Evolutionary conservation across 2,329 filamentous ascomycete species (phyloP), one percentile per base, ranked within the genome.

Genomic region (Diaporthe vaccinii): DNA sequence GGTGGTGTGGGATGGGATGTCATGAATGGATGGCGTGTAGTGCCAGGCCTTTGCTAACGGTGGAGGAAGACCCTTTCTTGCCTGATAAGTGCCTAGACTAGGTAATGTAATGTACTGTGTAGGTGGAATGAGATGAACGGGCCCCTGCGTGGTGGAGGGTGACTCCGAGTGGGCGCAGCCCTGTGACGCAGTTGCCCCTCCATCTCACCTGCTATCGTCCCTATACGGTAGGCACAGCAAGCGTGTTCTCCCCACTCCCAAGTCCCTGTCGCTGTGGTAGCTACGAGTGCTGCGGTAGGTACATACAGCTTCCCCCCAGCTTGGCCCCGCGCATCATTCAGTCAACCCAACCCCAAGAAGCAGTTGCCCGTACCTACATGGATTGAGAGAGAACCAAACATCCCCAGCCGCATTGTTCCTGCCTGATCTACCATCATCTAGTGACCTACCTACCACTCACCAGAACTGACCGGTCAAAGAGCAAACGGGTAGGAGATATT

Each of bases 161-260:
- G 65, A 68, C 65, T 53, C 46, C 39, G 46, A 36, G 46, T 58
- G 36, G 61, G 62, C 31, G 67, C 57, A 44, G 73, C 57, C 73
- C 58, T 72, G 73, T 75, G 68, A 75, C 73, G 73, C 58, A 72
- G 36, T 34, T 71, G 58, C 73, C 73, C 73, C 73, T 72, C 73
- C 73, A 71, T 69, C 49, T 44, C 25, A 68, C 39, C 36, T 73
- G 58, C 31, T 10, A n/a, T 8, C 34, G 10, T 7, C 71, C 58
- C 72, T 44, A 53, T 36, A 28, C 57, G 39, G 25, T 22, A 39
- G 14, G 28, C 14, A 9, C 25, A 49, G 9, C 31, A 51, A 44
- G n/a, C 20, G 28, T 22, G 10, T 34, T 53, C 31, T 68, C 65
- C 28, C 65, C 65, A 53, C 62, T 49, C 53, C 51, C 17, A 36